A percentile compares a stretch with the other conserved stretches of the same genome.
Evolutionary conservation across 352 stramenopile species (phyloP).

Genomic region (Globisporangium barbulae): DNA sequence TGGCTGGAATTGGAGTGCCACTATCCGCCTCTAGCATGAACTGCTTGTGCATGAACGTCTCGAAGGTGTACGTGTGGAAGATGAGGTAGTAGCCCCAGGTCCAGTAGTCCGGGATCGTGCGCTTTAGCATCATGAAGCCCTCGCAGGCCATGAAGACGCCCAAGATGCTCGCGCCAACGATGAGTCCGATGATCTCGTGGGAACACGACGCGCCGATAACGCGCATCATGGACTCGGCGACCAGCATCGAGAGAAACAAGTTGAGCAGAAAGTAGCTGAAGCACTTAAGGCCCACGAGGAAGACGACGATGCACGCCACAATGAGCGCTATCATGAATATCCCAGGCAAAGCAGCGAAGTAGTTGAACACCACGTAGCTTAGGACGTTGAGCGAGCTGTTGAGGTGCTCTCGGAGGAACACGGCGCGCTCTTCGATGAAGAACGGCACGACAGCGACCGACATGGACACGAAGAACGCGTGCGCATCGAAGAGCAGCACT

Average conservation of each 20-base stretch:
- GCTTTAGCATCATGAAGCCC: conserved; percentile 78
- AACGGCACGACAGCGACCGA: conserved; percentile 84
- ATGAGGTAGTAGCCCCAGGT: conserved; percentile 84
- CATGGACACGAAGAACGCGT: conserved; percentile 91
- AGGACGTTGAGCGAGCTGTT: conserved; percentile 70
- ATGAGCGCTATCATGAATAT: conserved; percentile 59
- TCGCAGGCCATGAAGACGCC: conserved; percentile 88
- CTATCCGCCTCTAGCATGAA: conserved; percentile 27
- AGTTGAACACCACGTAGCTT: conserved; percentile 74
- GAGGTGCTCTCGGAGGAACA: conserved; percentile 80
- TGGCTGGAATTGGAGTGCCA: conserved; percentile 1
- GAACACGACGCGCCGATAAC: conserved; percentile 69
- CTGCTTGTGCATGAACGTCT: conserved; percentile 85
- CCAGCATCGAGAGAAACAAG: conserved; percentile 72
- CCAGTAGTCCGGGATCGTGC: conserved; percentile 68
- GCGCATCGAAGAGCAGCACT: conserved; percentile 84
- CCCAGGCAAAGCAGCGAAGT: conserved; percentile 60
- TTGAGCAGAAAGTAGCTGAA: conserved; percentile 65
- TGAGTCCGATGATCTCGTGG: conserved; percentile 87
- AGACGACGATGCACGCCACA: conserved; percentile 46
- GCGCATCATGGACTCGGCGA: conserved; percentile 78
- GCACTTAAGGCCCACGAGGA: conserved; percentile 46
- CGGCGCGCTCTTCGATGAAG: conserved; percentile 77
- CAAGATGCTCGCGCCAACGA: conserved; percentile 70
- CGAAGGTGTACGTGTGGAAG: conserved; percentile 87